Conservation (phyloP, 257 asterid species). For the Cruciata laevipes region DNA sequence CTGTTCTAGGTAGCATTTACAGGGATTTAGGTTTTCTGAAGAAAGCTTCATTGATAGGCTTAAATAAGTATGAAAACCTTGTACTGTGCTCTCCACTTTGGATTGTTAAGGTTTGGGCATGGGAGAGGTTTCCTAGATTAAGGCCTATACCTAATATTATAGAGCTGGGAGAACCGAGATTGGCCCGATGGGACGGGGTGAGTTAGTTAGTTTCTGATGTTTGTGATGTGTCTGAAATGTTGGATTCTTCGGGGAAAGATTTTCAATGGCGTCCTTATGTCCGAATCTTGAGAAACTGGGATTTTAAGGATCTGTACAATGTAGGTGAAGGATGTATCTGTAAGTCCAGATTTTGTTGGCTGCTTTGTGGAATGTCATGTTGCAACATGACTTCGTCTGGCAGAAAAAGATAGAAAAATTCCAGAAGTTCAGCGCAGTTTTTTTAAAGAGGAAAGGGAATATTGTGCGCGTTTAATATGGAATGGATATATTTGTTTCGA, state of each 20-base stretch:
- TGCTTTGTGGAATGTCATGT: no score
- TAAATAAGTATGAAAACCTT: no score
- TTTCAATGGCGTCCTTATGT: constrained; percentile 30
- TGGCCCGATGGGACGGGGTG: constrained; percentile 27
- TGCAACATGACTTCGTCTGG: no score
- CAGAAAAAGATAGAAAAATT: no score
- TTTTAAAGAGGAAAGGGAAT: no score
- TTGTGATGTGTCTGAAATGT: background rate
- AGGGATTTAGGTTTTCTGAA: constrained; percentile 12
- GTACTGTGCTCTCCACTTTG: constrained; percentile 19
- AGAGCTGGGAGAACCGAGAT: constrained; percentile 15
- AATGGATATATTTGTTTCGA: no score
- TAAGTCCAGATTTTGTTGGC: no score
- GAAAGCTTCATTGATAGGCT: background rate
- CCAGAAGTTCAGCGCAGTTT: no score
- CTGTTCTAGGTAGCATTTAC: constrained; percentile 27
- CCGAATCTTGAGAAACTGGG: constrained; percentile 1
- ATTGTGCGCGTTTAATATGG: no score
- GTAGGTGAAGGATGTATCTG: constrained; percentile 14
- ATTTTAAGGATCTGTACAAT: background rate
- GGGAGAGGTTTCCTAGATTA: constrained; percentile 34
- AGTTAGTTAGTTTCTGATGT: no score
- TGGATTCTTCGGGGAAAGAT: constrained; percentile 12
- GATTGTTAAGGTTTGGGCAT: constrained; percentile 38
- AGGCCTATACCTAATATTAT: constrained; percentile 9